Conservation (phyloP, 2,329 filamentous ascomycete species). For the Hypoxylon sp. region DNA sequence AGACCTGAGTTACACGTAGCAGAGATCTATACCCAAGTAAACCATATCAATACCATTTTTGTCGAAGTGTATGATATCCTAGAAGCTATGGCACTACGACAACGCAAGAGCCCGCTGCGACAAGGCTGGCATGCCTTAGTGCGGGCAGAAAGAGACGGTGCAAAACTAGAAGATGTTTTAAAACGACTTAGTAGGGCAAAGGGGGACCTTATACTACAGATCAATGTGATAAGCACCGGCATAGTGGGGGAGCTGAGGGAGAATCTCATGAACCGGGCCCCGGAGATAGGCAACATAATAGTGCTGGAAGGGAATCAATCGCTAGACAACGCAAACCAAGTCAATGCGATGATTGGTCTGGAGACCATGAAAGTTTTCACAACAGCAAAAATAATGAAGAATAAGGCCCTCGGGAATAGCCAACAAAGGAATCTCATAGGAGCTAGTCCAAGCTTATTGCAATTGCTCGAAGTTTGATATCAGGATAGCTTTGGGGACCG, state of each 20-base stretch:
- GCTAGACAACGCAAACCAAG: constrained; percentile 1
- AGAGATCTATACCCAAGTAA: background rate
- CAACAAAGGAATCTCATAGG: constrained; percentile 8
- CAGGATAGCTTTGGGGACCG: background rate
- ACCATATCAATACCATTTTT: constrained; percentile 4
- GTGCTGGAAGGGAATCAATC: constrained; percentile 2
- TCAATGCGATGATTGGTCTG: constrained; percentile 4
- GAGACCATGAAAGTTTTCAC: background rate
- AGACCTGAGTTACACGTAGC: constrained; percentile 2
- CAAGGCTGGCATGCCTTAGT: constrained; percentile 5
- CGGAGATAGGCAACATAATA: background rate
- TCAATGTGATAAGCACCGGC: background rate
- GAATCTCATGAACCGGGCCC: background rate
- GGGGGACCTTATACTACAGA: constrained; percentile 1
- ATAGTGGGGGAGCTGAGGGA: constrained; percentile 6
- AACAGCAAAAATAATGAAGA: constrained; percentile 1
- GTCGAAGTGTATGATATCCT: constrained; percentile 4
- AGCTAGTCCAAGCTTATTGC: background rate
- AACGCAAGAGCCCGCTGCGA: constrained; percentile 1
- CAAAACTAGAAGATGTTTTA: constrained; percentile 4
- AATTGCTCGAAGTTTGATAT: background rate
- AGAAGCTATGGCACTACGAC: constrained; percentile 1
- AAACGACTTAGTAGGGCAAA: constrained; percentile 6
- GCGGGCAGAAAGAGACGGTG: constrained; percentile 4
- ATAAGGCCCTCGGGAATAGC: constrained; percentile 3